Base-by-base conservation (phyloP, 768 basidiomycete species). In the Boletus sp. region DNA sequence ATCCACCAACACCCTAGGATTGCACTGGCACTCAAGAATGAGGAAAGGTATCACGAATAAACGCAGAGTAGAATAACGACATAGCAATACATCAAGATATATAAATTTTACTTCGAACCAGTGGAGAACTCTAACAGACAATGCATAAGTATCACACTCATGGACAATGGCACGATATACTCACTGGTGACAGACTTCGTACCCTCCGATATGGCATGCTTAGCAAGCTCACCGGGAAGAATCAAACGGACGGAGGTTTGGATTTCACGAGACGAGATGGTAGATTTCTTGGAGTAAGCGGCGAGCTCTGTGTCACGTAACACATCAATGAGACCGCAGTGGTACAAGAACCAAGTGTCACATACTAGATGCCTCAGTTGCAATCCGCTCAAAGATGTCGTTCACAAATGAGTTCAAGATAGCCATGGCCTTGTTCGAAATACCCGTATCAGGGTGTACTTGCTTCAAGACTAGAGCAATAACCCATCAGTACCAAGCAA, bases 401-500 rank as follows among this genome's bases (percentile, higher is more conserved):
- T 90, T 89, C 63, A 90, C 88, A 68, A 90, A 90, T 0, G 88
- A 89, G 78, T 90, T 87, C 60, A 88, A 75, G 69, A 90, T 89
- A 49, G 87, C 84, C 86, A 89, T 87, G 11, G 85, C 85, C 75
- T 91, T 90, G 83, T 88, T 91, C 50, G 89, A 91, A 77, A 93
- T 91, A 84, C 90, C 91, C 57, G 90, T 92, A 73, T 92, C 91
- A 57, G 91, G 91, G 79, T 93, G 91, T 55, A 93, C 91, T 75
- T 93, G 90, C 79, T 90, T 91, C 69, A 93, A 79, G 64, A 91
- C 90, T 87, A 15, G 0, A 30, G 19, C n/a, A 5, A 5, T 32
- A 6, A 37, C 11, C 4, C 25, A 34, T 61, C 23, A 60, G 23
- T 34, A 41, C 38, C 43, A 15, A 34, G 30, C 10, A 10, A 51